Base-by-base conservation (phyloP, 2,329 filamentous ascomycete species). In the Monilinia fructicola region DNA sequence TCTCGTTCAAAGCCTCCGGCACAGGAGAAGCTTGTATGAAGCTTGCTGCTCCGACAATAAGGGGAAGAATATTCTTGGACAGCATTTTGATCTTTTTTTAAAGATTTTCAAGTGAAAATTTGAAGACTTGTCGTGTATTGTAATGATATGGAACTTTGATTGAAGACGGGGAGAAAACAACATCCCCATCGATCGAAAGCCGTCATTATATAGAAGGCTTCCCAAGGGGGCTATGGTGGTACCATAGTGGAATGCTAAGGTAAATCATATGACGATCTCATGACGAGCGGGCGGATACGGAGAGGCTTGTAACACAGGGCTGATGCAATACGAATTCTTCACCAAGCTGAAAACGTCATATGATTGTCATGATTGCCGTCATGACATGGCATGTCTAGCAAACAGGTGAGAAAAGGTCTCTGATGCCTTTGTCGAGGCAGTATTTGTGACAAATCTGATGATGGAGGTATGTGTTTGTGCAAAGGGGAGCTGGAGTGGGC, bases 311-410 rank as follows among this genome's bases (percentile, higher is more conserved):
- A 40, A 12, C 40, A 46, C 58, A 61, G 9, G 14, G 58, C 58
- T 40, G 42, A 38, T 23, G n/a, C 44, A 38, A 40, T 4, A 61
- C 44, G 58, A 40, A 50, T 38, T 61, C 14, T 7, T 21, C 40
- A 59, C 1, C 58, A 38, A 61, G 58, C 58, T 61, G 58, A 61
- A 61, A 26, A 52, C 14, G 50, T 61, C 58, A 60, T 60, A 60
- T 48, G 56, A 60, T 48, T 48, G 1, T 23, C 35, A 38, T 38
- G 44, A 38, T 50, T 38, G 44, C 12, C 28, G 50, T 40, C 31
- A 21, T 23, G 21, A 40, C 44, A 50, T 50, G 9, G 48, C 14
- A 35, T 38, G 4, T 38, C n/a, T 50, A 60, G 31, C 58, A 50
- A 61, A 50, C 21, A 2, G 12, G 21, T 18, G 42, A 50, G 14